These are phyloP conservation scores for Diaporthe australafricana DNA, from an alignment of 2,329 filamentous ascomycete species.

Conservation along the genomic window DNA sequence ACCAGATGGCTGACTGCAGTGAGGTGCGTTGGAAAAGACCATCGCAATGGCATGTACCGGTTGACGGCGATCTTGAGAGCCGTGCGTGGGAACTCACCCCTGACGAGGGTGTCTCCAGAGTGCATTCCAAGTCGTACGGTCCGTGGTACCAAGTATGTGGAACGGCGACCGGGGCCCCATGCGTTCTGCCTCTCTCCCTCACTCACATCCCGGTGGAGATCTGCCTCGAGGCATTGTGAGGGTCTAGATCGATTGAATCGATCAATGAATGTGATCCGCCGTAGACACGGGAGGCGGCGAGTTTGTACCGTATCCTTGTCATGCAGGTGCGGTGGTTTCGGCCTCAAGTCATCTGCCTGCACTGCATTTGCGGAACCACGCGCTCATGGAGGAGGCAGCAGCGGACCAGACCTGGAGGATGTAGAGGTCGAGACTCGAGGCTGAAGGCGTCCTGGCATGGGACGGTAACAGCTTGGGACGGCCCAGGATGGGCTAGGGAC, in stretches of 20 bases:
- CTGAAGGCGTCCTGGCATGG: neutral
- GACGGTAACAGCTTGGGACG: slow-evolving; percentile 13
- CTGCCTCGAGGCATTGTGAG: neutral
- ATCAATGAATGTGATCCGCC: neutral
- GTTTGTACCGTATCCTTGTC: neutral
- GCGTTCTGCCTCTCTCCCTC: neutral
- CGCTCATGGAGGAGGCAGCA: neutral
- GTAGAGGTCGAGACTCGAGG: slow-evolving; percentile 2
- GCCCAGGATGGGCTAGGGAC: slow-evolving; percentile 9
- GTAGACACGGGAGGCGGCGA: neutral
- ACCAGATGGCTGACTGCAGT: slow-evolving; percentile 34
- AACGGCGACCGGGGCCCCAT: slow-evolving; percentile 13
- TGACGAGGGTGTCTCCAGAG: slow-evolving; percentile 20
- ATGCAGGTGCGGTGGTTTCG: slow-evolving; percentile 1
- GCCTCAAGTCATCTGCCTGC: slow-evolving; percentile 7
- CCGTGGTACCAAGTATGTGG: slow-evolving; percentile 28
- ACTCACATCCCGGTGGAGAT: slow-evolving; percentile 20
- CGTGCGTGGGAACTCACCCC: slow-evolving; percentile 3
- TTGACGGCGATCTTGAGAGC: slow-evolving; percentile 14
- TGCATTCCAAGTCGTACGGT: slow-evolving; percentile 29
- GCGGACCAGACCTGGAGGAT: neutral
- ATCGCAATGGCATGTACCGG: slow-evolving; percentile 30
- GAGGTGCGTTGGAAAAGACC: slow-evolving; percentile 20
- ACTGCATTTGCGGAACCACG: neutral
- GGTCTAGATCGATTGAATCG: neutral